Base-by-base conservation (phyloP, 208 protist species). In the Trypanosoma congolense region DNA sequence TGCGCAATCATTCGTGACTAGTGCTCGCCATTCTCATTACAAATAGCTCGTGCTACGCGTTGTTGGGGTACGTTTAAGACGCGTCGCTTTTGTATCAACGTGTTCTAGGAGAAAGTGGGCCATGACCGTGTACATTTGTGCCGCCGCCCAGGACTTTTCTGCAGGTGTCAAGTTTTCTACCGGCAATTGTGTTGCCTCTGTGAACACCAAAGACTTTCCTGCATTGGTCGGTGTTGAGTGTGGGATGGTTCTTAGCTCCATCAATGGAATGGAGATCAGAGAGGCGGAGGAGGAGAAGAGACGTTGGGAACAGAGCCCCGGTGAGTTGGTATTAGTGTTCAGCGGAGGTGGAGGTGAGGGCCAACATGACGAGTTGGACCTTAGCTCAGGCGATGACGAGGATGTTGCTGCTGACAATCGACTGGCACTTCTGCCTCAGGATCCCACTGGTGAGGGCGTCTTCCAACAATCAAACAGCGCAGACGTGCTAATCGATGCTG, bases 211-310 rank as follows among this genome's bases (percentile, higher is more conserved):
- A 4, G 36, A 52, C 3, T 69, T 68, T 54, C 66, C 80, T 2
- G 61, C 66, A 10, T 67, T 89, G 24, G 56, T 67, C 2, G 49
- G 46, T 9, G 28, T 93, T 28, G 36, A 55, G 40, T 41, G 54
- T 3, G 86, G 82, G 46, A 91, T 89, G 79, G 25, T 86, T 18
- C 64, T 90, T n/a, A 71, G 66, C n/a, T 87, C 83, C 47, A 82
- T 93, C 51, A 87, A 88, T 57, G 75, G 86, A 36, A 61, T 62
- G 10, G 74, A 74, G 10, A 74, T 88, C 16, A 66, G 60, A 30
- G 51, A 66, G 28, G 66, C 69, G 0, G 66, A 65, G 2, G 75
- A 78, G 14, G 79, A 90, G 59, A 74, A 88, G 54, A 29, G 18
- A 29, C 72, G 69, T 25, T 10, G 43, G 28, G 16, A 25, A 5